Percentiles rank a stretch among this genome's conserved stretches.
Evolutionary conservation across 2,329 filamentous ascomycete genomes (phyloP).

Genomic region (Aureobasidium lini): DNA sequence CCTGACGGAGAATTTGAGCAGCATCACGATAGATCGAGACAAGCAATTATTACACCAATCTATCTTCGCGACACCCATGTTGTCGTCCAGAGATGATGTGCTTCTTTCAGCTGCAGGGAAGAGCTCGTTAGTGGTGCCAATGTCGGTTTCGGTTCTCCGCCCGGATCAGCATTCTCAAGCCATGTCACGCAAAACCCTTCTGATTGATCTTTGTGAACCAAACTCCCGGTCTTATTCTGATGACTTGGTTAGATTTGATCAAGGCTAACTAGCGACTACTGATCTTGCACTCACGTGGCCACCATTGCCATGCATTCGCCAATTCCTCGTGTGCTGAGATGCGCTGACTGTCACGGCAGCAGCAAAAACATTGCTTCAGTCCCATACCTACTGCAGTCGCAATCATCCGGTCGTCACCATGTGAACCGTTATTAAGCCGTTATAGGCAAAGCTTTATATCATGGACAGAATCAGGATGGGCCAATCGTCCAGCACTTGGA

Average conservation of each 20-base stretch:
- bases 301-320: neutral
- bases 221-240: constrained; percentile 1
- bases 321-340: too few species aligned
- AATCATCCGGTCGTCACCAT: neutral
- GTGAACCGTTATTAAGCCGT: constrained; percentile 7
- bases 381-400: neutral
- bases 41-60: neutral
- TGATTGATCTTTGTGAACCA: constrained; percentile 4
- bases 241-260: neutral
- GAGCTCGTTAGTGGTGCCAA: neutral
- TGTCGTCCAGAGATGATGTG: neutral
- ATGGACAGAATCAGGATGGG: neutral
- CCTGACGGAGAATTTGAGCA: neutral
- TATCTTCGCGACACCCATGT: neutral
- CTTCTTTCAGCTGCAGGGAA: constrained; percentile 1
- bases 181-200: constrained; percentile 9
- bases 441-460: neutral
- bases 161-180: constrained; percentile 12
- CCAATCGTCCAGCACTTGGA: constrained; percentile 6
- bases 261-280: neutral
- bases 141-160: constrained; percentile 12
- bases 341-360: too few species aligned
- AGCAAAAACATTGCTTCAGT: neutral
- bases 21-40: neutral
- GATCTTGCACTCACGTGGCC: constrained; percentile 10